Base-by-base conservation (phyloP, 2,329 filamentous ascomycete species). In the Aspergillus sergii region DNA sequence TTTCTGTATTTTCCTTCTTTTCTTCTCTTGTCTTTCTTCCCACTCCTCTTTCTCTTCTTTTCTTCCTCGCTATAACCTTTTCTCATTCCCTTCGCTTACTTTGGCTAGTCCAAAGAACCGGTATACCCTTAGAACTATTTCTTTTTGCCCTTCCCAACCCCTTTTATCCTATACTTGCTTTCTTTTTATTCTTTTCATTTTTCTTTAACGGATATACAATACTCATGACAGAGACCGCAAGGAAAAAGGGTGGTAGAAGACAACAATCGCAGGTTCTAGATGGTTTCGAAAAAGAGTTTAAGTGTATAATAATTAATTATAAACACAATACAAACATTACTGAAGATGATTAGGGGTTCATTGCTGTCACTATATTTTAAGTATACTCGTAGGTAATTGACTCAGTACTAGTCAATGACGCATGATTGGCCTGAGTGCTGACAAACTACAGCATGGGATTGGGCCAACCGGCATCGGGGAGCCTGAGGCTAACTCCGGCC, bases 401-500 rank as follows among this genome's bases (percentile, higher is more conserved):
- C n/a, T n/a, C n/a, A 12, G 21, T 46, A 26, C 23, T 4, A 48
- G 43, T 32, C 28, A 10, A 54, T 34, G 32, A 36, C 14, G 19
- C 28, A 21, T 53, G 57, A 53, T 30, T 36, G 48, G 48, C 28
- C 45, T 34, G 28, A 34, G 46, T 32, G 65, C 58, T 68, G 64
- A 68, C 64, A 66, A 66, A 59, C 28, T 41, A 32, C 45, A 36
- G 19, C 28, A 28, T 32, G 19, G 60, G 61, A 69, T 69, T 69
- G 66, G 67, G 45, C 45, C 45, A 46, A 46, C 21, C 43, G 43
- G 28, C 43, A 26, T 39, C 65, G 65, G 65, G 65, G 65, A 66
- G 59, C 39, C 32, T 53, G 43, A 54, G 59, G 43, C 50, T 55
- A 60, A 62, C 57, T 64, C 64, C 65, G 62, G 58, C 32, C 60